phyloP scores from a whole-genome alignment of 1,284 basidiomycete genomes.

The Fomitopsis palustris region DNA sequence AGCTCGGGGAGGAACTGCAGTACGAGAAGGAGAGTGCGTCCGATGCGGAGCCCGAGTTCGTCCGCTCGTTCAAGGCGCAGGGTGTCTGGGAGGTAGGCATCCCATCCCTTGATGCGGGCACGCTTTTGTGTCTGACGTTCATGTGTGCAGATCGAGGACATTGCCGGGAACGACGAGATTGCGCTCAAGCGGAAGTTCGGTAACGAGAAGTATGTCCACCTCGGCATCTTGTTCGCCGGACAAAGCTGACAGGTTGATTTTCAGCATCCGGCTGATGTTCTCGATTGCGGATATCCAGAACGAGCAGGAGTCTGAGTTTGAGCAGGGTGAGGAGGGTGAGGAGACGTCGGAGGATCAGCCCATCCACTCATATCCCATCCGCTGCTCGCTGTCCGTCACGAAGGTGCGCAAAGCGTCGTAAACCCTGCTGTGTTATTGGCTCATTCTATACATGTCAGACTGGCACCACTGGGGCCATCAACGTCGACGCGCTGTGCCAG shows the following conservation, averaged over 20 bases:
- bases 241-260: constrained; percentile 1
- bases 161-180: constrained; percentile 79
- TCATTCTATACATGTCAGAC: constrained; percentile 5
- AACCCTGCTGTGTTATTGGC: neutral
- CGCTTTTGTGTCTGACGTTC: neutral
- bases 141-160: constrained; percentile 63
- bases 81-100: constrained; percentile 72
- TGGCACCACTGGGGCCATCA: constrained; percentile 58
- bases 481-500: constrained; percentile 79
- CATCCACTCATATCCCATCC: constrained; percentile 61
- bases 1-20: constrained; percentile 79
- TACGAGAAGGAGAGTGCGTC: constrained; percentile 75
- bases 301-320: constrained; percentile 43
- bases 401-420: constrained; percentile 49
- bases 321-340: constrained; percentile 33
- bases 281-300: constrained; percentile 76
- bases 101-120: neutral
- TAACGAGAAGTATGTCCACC: constrained; percentile 77
- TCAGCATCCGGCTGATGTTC: constrained; percentile 77
- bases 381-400: constrained; percentile 78
- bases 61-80: constrained; percentile 71
- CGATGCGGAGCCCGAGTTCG: constrained; percentile 68
- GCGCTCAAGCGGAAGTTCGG: constrained; percentile 82
- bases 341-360: constrained; percentile 41
- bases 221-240: neutral